A percentile compares a stretch with the other conserved stretches of the same genome.
Evolutionary conservation across 768 basidiomycete genomes (phyloP).

Genomic region (Hygrophorus pudorinus): DNA sequence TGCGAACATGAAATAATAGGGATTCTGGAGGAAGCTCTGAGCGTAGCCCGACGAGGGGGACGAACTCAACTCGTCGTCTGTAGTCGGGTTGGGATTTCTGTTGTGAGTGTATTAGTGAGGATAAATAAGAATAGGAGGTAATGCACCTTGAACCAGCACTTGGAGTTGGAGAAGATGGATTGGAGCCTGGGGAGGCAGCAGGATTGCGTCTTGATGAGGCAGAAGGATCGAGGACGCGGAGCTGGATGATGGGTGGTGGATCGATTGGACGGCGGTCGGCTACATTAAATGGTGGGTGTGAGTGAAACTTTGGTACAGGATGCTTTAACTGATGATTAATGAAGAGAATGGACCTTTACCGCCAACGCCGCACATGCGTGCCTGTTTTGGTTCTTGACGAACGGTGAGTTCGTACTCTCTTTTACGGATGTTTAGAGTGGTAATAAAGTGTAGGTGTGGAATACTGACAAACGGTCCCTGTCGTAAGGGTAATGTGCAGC

Average conservation of each 20-base stretch:
- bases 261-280: slow-evolving; percentile 95
- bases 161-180: slow-evolving; percentile 2
- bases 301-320: not conserved
- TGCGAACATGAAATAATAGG: slow-evolving; percentile 95
- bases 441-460: not conserved
- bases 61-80: not conserved
- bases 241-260: slow-evolving; percentile 94
- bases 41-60: slow-evolving; percentile 30
- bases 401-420: slow-evolving; percentile 83
- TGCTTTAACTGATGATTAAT: not conserved
- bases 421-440: slow-evolving; percentile 9
- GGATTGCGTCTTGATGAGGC: not conserved
- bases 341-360: slow-evolving; percentile 45
- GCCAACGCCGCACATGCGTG: slow-evolving; percentile 83
- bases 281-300: slow-evolving; percentile 17
- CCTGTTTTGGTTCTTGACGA: slow-evolving; percentile 87
- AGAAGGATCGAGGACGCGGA: slow-evolving; percentile 66
- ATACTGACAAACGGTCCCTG: slow-evolving; percentile 32
- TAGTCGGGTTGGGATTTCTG: not conserved
- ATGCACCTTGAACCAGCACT: slow-evolving; percentile 1
- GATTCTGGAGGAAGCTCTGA: slow-evolving; percentile 72
- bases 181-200: not conserved
- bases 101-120: not conserved
- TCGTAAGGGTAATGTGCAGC: slow-evolving; percentile 19
- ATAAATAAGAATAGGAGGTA: not conserved